These are phyloP conservation scores for Anisodus acutangulus DNA, from an alignment of 257 asterid genomes.

Conservation along the genomic window DNA sequence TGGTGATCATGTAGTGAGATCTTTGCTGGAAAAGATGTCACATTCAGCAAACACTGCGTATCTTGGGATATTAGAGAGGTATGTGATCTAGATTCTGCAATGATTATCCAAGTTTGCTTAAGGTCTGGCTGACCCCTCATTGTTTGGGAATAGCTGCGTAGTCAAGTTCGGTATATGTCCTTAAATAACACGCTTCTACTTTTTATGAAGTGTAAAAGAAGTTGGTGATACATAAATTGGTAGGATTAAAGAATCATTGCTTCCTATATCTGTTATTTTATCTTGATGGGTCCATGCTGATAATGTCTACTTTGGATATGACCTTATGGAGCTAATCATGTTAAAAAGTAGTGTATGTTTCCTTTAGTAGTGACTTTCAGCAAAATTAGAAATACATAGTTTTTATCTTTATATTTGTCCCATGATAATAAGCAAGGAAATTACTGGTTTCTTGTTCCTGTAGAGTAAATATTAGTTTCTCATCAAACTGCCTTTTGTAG, in stretches of 20 bases:
- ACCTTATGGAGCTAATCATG: not conserved
- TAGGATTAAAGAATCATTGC: not conserved
- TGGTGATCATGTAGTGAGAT: constrained; percentile 93
- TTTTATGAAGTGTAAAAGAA: constrained; percentile 1
- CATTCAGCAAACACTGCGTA: constrained; percentile 91
- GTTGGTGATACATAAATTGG: not conserved
- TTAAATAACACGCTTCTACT: not conserved
- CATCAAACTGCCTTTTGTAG: not conserved
- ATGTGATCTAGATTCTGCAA: constrained; percentile 27
- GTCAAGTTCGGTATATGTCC: not conserved
- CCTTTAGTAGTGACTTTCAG: not conserved
- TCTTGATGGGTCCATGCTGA: not conserved
- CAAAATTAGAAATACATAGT: not conserved
- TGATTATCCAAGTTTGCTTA: constrained; percentile 19
- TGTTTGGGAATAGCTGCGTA: constrained; percentile 2
- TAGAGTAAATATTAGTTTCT: not conserved
- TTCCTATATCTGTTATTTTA: not conserved
- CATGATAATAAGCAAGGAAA: not conserved
- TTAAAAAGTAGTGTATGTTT: not conserved
- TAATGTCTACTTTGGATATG: constrained; percentile 1
- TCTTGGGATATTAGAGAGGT: constrained; percentile 95
- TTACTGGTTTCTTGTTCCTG: constrained; percentile 19
- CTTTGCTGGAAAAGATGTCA: constrained; percentile 90
- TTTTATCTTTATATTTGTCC: not conserved
- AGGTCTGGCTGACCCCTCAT: not conserved